Percentiles rank a stretch among this genome's conserved stretches.
These are phyloP conservation scores for Excoecaria agallocha DNA, from an alignment of 345 rosid species.

Conservation along the genomic window DNA sequence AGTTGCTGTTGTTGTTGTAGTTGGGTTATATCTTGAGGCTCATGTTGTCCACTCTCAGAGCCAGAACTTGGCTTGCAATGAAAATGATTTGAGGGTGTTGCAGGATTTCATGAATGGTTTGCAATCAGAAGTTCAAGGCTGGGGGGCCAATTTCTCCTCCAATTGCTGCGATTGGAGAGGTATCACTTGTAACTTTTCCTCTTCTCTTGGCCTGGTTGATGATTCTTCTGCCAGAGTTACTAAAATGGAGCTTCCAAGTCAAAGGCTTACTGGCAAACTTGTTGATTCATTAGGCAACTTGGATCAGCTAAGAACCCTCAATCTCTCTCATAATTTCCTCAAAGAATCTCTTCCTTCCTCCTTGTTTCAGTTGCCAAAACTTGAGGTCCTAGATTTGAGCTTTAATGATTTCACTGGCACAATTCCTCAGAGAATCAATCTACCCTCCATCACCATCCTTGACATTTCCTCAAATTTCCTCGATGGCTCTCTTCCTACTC, in stretches of 20 bases:
- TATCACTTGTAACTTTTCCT: slow-evolving; percentile 46
- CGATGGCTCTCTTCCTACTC: slow-evolving; percentile 47
- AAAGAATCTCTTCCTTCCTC: slow-evolving; percentile 47
- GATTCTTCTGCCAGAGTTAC: slow-evolving; percentile 41
- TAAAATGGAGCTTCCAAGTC: slow-evolving; percentile 37
- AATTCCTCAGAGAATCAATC: slow-evolving; percentile 38
- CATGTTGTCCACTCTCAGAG: slow-evolving; percentile 38
- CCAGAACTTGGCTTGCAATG: slow-evolving; percentile 47
- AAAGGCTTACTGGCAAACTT: slow-evolving; percentile 44
- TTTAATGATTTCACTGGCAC: slow-evolving; percentile 47
- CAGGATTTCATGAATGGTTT: slow-evolving; percentile 38
- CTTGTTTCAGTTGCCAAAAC: slow-evolving; percentile 40
- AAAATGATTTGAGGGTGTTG: slow-evolving; percentile 50
- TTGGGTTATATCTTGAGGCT: slow-evolving; percentile 34
- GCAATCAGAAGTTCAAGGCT: slow-evolving; percentile 38
- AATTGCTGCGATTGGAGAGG: slow-evolving; percentile 70
- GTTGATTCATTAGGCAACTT: slow-evolving; percentile 47
- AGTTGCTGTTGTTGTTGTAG: slow-evolving; percentile 31
- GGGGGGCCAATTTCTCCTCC: slow-evolving; percentile 34
- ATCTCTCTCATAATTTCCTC: slow-evolving; percentile 57
- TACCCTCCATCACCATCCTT: slow-evolving; percentile 44
- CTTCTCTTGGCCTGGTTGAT: slow-evolving; percentile 33
- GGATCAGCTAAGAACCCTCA: slow-evolving; percentile 47
- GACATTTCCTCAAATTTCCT: slow-evolving; percentile 50
- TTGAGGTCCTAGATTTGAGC: slow-evolving; percentile 58